These are phyloP conservation scores for Bocquillonia castaneifolia DNA, from an alignment of 441 rosid genomes.

Conservation along the genomic window DNA sequence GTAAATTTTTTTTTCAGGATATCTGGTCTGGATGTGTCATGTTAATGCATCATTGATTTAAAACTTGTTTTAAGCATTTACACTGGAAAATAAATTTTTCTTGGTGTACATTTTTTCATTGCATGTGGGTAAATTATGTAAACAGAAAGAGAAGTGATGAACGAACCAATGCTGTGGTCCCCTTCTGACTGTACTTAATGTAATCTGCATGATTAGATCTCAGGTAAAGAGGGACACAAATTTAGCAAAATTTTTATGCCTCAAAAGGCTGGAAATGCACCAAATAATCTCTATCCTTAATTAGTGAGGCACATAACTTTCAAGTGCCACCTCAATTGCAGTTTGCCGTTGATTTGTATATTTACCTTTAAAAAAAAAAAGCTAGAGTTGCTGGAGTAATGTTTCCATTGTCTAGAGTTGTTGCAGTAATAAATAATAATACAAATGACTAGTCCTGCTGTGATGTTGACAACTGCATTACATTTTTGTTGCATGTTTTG, in stretches of 20 bases:
- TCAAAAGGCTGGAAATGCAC: background rate
- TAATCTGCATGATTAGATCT: background rate
- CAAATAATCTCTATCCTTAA: background rate
- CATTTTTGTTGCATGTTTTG: conserved; percentile 1
- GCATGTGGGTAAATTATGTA: background rate
- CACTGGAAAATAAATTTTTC: background rate
- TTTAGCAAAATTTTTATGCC: background rate
- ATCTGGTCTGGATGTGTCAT: background rate
- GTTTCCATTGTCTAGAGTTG: background rate
- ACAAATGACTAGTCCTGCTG: background rate
- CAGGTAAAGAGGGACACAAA: background rate
- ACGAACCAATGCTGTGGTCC: background rate
- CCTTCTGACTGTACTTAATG: background rate
- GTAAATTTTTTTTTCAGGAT: no score
- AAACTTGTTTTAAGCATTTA: background rate
- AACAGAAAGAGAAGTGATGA: background rate
- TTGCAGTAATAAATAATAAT: background rate
- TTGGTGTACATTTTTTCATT: background rate
- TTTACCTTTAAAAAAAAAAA: background rate
- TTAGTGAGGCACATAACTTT: background rate
- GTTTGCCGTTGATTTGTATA: background rate
- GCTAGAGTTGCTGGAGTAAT: conserved; percentile 1
- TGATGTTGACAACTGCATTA: conserved; percentile 9
- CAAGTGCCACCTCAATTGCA: background rate
- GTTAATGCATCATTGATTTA: background rate